These are phyloP conservation scores for Calycina marina DNA, from an alignment of 2,329 filamentous ascomycete species.

Conservation along the genomic window DNA sequence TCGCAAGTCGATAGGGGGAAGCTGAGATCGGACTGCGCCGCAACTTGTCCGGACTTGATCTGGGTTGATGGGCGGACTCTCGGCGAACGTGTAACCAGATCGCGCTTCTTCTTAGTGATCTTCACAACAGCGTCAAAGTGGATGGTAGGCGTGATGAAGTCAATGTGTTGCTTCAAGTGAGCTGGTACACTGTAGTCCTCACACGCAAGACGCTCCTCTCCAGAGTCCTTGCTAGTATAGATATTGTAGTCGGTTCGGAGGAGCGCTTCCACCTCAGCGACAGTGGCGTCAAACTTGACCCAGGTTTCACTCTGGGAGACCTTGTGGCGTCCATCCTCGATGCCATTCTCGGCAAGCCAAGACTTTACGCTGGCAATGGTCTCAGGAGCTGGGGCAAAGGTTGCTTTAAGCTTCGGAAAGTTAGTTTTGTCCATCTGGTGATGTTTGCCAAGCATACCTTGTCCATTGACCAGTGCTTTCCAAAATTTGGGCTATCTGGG, in stretches of 20 bases:
- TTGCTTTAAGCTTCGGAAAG: too few relatives aligned
- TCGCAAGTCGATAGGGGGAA: conserved; percentile 28
- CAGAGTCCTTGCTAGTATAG: conserved; percentile 31
- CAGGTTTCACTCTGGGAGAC: conserved; percentile 25
- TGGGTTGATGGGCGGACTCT: background rate
- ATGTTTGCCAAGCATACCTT: conserved; percentile 22
- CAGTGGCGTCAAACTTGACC: conserved; percentile 19
- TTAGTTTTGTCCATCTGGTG: too few relatives aligned
- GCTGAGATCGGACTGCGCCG: background rate
- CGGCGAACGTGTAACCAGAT: background rate
- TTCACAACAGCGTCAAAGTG: conserved; percentile 15
- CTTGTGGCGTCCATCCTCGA: conserved; percentile 30
- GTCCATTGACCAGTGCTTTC: conserved; percentile 25
- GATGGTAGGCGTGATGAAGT: conserved; percentile 18
- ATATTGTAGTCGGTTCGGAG: conserved; percentile 32
- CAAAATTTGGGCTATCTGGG: conserved; percentile 23
- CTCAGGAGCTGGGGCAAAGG: conserved; percentile 29
- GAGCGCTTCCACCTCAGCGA: conserved; percentile 31
- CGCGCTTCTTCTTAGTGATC: conserved; percentile 2
- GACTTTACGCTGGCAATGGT: conserved; percentile 32
- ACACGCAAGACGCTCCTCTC: conserved; percentile 25
- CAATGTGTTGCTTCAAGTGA: conserved; percentile 13
- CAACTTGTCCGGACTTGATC: background rate
- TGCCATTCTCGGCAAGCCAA: conserved; percentile 38
- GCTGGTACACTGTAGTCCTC: conserved; percentile 15